These are phyloP conservation scores for Beauveria caledonica DNA, from an alignment of 2,329 filamentous ascomycete genomes.

Conservation along the genomic window DNA sequence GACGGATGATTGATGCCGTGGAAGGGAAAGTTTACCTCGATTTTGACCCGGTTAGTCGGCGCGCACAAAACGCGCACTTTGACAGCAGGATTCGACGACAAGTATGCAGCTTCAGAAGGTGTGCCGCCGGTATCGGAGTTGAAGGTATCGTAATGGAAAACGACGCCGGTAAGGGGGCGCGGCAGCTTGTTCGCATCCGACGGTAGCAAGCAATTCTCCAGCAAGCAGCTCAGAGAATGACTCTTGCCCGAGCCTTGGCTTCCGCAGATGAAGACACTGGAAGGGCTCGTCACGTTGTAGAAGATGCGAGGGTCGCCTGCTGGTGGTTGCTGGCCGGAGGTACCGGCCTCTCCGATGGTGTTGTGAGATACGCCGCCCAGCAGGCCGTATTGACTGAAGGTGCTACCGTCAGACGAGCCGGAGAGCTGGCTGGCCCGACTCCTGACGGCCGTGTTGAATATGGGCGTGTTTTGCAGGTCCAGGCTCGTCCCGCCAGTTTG, in stretches of 20 bases:
- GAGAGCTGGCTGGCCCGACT: neutral
- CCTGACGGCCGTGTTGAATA: slow-evolving; percentile 24
- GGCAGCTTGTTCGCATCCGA: slow-evolving; percentile 37
- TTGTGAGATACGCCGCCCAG: neutral
- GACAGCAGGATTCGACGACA: slow-evolving; percentile 36
- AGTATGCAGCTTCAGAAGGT: slow-evolving; percentile 52
- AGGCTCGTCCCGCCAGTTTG: neutral
- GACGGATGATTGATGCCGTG: neutral
- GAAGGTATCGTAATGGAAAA: slow-evolving; percentile 58
- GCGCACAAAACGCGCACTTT: slow-evolving; percentile 46
- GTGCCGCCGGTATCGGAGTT: slow-evolving; percentile 37
- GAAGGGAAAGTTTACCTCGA: slow-evolving; percentile 22
- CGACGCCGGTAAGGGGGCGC: slow-evolving; percentile 47
- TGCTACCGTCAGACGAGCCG: slow-evolving; percentile 9
- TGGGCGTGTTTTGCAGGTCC: slow-evolving; percentile 22
- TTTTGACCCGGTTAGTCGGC: slow-evolving; percentile 39
- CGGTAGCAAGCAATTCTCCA: slow-evolving; percentile 48
- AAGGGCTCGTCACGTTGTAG: slow-evolving; percentile 41
- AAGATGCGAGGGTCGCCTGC: slow-evolving; percentile 26
- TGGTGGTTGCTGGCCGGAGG: neutral
- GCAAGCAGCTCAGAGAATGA: slow-evolving; percentile 47
- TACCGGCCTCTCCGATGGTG: neutral
- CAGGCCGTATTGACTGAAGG: slow-evolving; percentile 22
- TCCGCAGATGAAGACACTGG: slow-evolving; percentile 55
- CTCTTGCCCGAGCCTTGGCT: slow-evolving; percentile 58